Evolutionary conservation across 2,329 filamentous ascomycete genomes (phyloP), one percentile per base, ranked within the genome.

Genomic region (Scleromitrula shiraiana): DNA sequence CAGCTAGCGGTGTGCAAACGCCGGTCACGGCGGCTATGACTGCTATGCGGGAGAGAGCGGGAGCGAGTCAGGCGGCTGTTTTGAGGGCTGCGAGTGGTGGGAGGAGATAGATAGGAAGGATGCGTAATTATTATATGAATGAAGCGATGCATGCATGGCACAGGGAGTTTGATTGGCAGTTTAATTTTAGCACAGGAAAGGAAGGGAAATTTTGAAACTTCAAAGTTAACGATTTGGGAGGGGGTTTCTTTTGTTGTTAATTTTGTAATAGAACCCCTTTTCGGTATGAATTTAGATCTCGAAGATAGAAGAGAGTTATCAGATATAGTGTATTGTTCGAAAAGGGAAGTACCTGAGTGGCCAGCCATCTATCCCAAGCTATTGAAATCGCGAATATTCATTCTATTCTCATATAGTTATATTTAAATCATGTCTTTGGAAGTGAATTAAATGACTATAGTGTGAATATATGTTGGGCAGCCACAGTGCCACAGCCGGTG

Each of bases 11-110:
- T n/a, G 41, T 56, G n/a, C 55, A 59, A 50, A 65, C 64, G 33
- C 63, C 65, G 22, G 62, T 65, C 5, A 62, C 62, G 20, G 50
- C 67, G 39, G 65, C 65, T 0, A 64, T 70, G 58, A 59, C 63
- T 10, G 51, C 54, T 1, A 60, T 62, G 56, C 57, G 59, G 41
- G 60, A 62, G 22, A 55, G 53, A 50, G 50, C 52, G 32, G 56
- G 59, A 2, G 29, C 63, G 8, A 42, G 49, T 14, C 49, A 58
- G 20, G 58, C 60, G 27, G 55, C 60, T 32, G 45, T 55, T 8
- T 36, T 49, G 17, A 58, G 59, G 50, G 52, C 54, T 24, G 40
- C n/a, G n/a, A n/a, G n/a, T n/a, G n/a, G 23, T 19, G 40, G 7
- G 19, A n/a, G 30, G n/a, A 48, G 9, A 46, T 22, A 46, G 20